Evolutionary conservation across 768 basidiomycete species (phyloP), one percentile per base, ranked within the genome.

Genomic region (Russula griseocarnosa): DNA sequence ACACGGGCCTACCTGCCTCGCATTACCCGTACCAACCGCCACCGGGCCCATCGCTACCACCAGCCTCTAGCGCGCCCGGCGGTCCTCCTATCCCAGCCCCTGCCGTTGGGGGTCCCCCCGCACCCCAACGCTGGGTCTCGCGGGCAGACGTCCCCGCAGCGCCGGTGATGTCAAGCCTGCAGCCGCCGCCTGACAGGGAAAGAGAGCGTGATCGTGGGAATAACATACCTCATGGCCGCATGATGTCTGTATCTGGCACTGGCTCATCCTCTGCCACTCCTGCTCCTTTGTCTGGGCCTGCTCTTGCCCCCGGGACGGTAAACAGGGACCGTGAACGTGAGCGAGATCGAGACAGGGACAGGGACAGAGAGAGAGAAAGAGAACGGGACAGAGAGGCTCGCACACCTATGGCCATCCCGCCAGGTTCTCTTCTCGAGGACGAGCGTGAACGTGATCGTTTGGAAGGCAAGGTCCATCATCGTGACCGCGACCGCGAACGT

Each of bases 101-200:
- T 16, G 54, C 65, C 22, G 65, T 50, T 61, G 26, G 50, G 24
- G 56, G 49, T 20, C 56, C 67, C 46, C 36, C 70, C 47, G 40
- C 64, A 38, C 47, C 68, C 54, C 58, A 63, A 38, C 68, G 68
- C 58, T 67, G 67, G 61, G 53, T 32, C 13, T 14, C 63, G 9
- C 63, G 63, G 50, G 54, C 52, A 40, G 66, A 61, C 18, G n/a
- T 30, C 30, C 40, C 30, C 9, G 53, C 51, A 34, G 70, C 73
- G 13, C 74, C 74, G n/a, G 72, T 72, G 50, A 75, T 75, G 75
- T 71, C 71, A 20, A 71, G 72, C 53, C 62, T 76, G 49, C 73
- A 70, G 61, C 71, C 44, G 44, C 44, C 66, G 3, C 63, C 58
- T 9, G 64, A 64, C 9, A 55, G 63, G n/a, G 62, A 63, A 16